Base-by-base conservation (phyloP, 192 early-diverging fungal species). In the Obelidium mucronatum region DNA sequence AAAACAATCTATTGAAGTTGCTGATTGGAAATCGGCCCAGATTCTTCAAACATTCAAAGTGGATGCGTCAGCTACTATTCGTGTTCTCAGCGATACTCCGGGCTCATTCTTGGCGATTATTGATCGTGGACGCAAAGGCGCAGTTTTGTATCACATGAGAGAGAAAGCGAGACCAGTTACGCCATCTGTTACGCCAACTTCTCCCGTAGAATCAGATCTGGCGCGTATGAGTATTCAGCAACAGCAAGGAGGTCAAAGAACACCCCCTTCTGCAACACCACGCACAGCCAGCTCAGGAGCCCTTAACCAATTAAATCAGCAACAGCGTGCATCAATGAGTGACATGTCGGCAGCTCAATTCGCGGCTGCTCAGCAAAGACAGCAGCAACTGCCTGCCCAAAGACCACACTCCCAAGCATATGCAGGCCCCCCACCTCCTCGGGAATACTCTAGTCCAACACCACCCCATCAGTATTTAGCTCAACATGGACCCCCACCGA, bases 1-100 rank as follows among this genome's bases (percentile, higher is more conserved):
- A 2, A 79, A 77, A 36, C 76, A 75, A 44, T 74, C 65, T 17
- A 70, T 86, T 5, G 82, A 88, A 62, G 82, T 88, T 5, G 87
- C 81, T 2, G 85, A 88, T 42, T 88, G 87, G 87, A 70, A 79
- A 34, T 78, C 71, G 40, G 87, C 87, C 1, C 55, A 55, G 19
- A 44, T 85, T 8, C 40, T 78, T 6, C 87, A 88, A 64, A 71
- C 73, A 17, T 64, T 88, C 15, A 65, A 73, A 15, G 61, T 85
- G 26, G 85, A 84, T 39, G 24, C 31, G 17, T 58, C 35, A 26
- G 73, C 75, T 2, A 68, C 35, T 13, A 55, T 86, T 37, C 67
- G 77, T 37, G 44, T 82, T 28, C 53, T 85, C 44, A 79, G 36
- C 40, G 63, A 62, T 35, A 33, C 58, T 39, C 68, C 59, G 5